Evolutionary conservation across 139 green algal genomes (phyloP).

Genomic region (Picocystis salinarum): DNA sequence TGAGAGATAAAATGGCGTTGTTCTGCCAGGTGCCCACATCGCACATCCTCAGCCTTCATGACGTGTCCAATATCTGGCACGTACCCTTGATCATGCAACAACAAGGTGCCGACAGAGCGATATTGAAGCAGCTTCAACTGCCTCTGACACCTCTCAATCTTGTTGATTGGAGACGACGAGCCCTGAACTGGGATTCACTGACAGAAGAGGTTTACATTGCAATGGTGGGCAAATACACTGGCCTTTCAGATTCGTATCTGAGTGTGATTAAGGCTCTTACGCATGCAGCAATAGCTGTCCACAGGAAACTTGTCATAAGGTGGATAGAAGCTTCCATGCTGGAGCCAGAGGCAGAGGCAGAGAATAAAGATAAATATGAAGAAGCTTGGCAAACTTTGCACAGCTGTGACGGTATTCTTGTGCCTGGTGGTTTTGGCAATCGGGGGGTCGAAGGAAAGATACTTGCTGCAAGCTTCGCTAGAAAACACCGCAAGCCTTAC

Average conservation of each 20-base stretch:
- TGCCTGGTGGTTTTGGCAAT: slow-evolving; percentile 85
- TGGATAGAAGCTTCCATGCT: slow-evolving; percentile 84
- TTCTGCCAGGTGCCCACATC: slow-evolving; percentile 82
- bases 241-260: slow-evolving; percentile 82
- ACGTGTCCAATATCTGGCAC: slow-evolving; percentile 98
- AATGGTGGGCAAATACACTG: slow-evolving; percentile 96
- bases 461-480: slow-evolving; percentile 66
- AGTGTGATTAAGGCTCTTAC: slow-evolving; percentile 89
- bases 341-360: slow-evolving; percentile 30
- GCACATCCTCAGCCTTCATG: slow-evolving; percentile 80
- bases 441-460: slow-evolving; percentile 90
- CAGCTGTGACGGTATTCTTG: slow-evolving; percentile 69
- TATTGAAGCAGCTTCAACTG: slow-evolving; percentile 51
- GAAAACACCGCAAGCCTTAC: slow-evolving; percentile 59
- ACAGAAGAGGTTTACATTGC: slow-evolving; percentile 33
- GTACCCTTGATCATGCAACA: slow-evolving; percentile 63
- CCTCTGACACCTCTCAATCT: neutral
- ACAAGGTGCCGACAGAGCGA: slow-evolving; percentile 48
- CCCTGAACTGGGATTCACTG: slow-evolving; percentile 7
- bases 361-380: slow-evolving; percentile 6
- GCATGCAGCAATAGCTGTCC: slow-evolving; percentile 79
- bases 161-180: slow-evolving; percentile 6
- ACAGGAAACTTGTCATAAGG: slow-evolving; percentile 60
- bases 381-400: slow-evolving; percentile 27
- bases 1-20: slow-evolving; percentile 78